A percentile compares a stretch with the other conserved stretches of the same genome.
phyloP scores from a whole-genome alignment of 768 basidiomycete genomes.

The Melanogaster broomeanus region DNA sequence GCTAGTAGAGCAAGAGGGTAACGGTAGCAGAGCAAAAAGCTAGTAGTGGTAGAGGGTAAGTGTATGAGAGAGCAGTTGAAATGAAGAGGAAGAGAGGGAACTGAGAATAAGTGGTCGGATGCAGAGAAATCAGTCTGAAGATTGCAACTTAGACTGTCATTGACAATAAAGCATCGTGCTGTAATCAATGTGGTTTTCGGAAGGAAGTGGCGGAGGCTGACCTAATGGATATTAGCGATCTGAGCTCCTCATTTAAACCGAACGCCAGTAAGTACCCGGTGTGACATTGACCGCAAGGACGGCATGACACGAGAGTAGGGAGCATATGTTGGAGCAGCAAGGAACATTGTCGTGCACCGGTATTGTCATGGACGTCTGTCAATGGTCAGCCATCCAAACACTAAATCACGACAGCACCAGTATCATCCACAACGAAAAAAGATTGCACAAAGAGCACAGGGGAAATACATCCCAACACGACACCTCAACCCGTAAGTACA shows the following conservation, averaged over 20 bases:
- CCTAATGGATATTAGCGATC: no score
- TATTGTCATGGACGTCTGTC: background rate
- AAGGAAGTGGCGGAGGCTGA: no score
- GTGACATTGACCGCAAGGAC: no score
- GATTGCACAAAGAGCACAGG: background rate
- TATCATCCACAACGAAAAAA: no score
- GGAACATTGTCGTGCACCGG: no score
- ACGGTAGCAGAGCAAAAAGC: no score
- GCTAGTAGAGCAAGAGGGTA: background rate
- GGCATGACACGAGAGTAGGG: background rate
- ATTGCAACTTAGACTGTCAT: no score
- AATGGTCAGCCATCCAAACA: background rate
- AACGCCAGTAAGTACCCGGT: background rate
- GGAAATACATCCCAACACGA: constrained; percentile 14
- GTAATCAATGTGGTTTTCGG: no score
- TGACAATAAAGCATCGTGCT: no score
- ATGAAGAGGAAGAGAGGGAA: constrained; percentile 1
- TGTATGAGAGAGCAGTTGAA: background rate
- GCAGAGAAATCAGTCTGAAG: no score
- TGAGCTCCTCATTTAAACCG: constrained; percentile 1
- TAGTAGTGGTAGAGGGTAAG: background rate
- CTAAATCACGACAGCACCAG: background rate
- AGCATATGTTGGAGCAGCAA: no score
- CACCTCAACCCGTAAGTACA: constrained; percentile 15
- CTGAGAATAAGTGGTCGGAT: background rate